Evolutionary conservation across 805 yeast genomes (phyloP).

Genomic region (Jamesozyma jinghongensis): DNA sequence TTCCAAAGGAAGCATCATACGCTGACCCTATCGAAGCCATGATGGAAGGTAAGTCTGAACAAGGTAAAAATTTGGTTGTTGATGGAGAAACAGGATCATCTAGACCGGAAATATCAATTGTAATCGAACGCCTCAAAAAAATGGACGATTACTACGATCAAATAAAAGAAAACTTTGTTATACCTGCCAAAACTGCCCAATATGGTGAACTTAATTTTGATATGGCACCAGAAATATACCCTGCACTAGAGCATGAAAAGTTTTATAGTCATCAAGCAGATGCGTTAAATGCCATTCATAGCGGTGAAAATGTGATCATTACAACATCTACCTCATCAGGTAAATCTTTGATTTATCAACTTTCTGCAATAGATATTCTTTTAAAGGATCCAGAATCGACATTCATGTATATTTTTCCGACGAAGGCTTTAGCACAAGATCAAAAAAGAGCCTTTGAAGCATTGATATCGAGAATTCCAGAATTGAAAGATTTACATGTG

Average conservation of each 20-base stretch:
- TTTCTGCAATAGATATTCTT: slow-evolving; percentile 56
- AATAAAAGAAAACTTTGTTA: slow-evolving; percentile 43
- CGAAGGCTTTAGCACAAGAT: slow-evolving; percentile 96
- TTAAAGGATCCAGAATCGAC: slow-evolving; percentile 40
- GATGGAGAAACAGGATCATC: slow-evolving; percentile 18
- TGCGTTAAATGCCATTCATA: slow-evolving; percentile 54
- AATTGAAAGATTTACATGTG: slow-evolving; percentile 38
- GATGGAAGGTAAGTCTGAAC: slow-evolving; percentile 32
- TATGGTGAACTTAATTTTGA: slow-evolving; percentile 37
- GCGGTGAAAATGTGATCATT: slow-evolving; percentile 63
- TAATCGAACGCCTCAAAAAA: slow-evolving; percentile 41
- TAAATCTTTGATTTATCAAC: slow-evolving; percentile 83
- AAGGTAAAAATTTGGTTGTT: slow-evolving; percentile 13
- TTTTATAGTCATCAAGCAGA: slow-evolving; percentile 77
- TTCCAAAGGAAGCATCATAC: slow-evolving; percentile 44
- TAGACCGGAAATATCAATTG: slow-evolving; percentile 38
- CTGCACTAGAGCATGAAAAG: slow-evolving; percentile 41
- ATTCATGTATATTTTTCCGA: slow-evolving; percentile 86
- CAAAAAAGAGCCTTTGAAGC: slow-evolving; percentile 74
- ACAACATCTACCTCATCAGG: slow-evolving; percentile 98
- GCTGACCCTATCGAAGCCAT: slow-evolving; percentile 56
- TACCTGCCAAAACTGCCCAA: slow-evolving; percentile 39
- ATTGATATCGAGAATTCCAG: slow-evolving; percentile 43
- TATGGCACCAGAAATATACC: slow-evolving; percentile 42
- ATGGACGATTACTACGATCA: slow-evolving; percentile 53